These are phyloP conservation scores for Oryza longistaminata DNA, from an alignment of 176 grass and related monocot species.

Conservation along the genomic window DNA sequence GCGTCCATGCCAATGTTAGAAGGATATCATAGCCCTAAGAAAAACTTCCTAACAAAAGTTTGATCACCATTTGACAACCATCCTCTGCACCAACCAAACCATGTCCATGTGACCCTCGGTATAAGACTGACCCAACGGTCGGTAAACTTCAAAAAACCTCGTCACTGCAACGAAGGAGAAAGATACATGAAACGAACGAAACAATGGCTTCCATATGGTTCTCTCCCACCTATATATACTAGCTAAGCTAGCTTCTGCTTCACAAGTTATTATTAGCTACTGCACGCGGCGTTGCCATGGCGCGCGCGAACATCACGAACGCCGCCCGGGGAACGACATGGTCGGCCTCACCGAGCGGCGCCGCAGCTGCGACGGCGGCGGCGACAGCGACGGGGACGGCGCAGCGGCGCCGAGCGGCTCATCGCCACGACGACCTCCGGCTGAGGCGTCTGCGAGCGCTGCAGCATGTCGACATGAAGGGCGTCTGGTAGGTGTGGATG, in stretches of 20 bases:
- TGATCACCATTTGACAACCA: too few relatives aligned
- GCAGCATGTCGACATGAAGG: conserved; percentile 57
- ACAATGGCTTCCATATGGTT: background rate
- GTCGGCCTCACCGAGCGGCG: background rate
- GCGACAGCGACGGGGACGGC: background rate
- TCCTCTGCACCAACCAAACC: too few relatives aligned
- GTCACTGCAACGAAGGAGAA: background rate
- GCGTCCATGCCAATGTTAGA: too few relatives aligned
- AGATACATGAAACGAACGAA: background rate
- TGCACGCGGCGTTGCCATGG: background rate
- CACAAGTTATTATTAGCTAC: background rate
- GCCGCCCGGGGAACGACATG: background rate
- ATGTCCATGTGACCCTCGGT: too few relatives aligned
- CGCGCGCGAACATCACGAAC: background rate
- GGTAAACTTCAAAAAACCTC: too few relatives aligned
- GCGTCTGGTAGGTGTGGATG: conserved; percentile 54
- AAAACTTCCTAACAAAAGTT: too few relatives aligned
- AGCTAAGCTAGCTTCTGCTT: too few relatives aligned
- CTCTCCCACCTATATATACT: background rate
- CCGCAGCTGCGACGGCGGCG: background rate
- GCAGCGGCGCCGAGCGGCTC: background rate
- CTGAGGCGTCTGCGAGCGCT: conserved; percentile 41
- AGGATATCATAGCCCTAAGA: too few relatives aligned
- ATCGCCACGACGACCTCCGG: conserved; percentile 7
- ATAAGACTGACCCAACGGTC: too few relatives aligned